Percentiles rank a stretch among this genome's conserved stretches.
Evolutionary conservation across 2,329 filamentous ascomycete genomes (phyloP).

Genomic region (Cercospora janseana): DNA sequence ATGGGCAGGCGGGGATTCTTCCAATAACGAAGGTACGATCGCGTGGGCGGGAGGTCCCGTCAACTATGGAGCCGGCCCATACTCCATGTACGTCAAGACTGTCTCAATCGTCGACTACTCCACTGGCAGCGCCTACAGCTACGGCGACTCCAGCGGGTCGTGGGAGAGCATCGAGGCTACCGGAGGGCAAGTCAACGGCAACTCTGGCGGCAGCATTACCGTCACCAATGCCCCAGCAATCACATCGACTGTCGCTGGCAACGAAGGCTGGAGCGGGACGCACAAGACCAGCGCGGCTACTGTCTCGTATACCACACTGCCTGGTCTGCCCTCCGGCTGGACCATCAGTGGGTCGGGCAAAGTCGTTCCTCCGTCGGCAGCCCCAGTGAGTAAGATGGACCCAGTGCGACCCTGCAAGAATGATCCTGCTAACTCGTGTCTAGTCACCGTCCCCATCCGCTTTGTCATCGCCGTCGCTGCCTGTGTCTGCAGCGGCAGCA

Average conservation of each 20-base stretch:
- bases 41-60: conserved; percentile 84
- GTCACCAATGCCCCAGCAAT: conserved; percentile 59
- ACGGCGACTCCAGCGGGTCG: conserved; percentile 71
- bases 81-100: conserved; percentile 77
- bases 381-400: conserved; percentile 60
- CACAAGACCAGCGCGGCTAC: conserved; percentile 45
- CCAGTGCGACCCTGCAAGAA: conserved; percentile 30
- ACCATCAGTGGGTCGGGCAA: conserved; percentile 74
- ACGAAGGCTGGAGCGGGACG: conserved; percentile 64
- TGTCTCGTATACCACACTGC: conserved; percentile 47
- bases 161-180: conserved; percentile 80
- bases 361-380: conserved; percentile 69
- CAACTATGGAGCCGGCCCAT: conserved; percentile 80
- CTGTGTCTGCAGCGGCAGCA: conserved; percentile 45
- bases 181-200: conserved; percentile 66
- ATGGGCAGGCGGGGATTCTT: conserved; percentile 86
- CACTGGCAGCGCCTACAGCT: conserved; percentile 80
- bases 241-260: conserved; percentile 60
- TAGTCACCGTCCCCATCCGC: conserved; percentile 48
- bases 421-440: conserved; percentile 28
- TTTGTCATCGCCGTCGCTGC: conserved; percentile 54
- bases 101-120: conserved; percentile 86
- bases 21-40: conserved; percentile 78
- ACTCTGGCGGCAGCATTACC: conserved; percentile 55
- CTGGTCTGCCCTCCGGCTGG: conserved; percentile 74